Base-by-base conservation (phyloP, 2,329 filamentous ascomycete genomes). In the Ophiostoma sp. region DNA sequence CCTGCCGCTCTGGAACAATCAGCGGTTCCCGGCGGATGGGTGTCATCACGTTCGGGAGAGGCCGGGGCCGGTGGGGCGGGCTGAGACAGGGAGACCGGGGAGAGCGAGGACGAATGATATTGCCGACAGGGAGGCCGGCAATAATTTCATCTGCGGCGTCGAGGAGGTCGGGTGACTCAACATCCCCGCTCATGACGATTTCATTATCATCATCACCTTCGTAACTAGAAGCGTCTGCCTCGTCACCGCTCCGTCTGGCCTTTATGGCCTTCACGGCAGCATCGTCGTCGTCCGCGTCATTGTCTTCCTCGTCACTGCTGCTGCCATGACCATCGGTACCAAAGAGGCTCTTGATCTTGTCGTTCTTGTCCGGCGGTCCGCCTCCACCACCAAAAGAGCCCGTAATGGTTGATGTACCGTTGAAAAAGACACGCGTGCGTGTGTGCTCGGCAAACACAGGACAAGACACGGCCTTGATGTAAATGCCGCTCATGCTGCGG, bases 391-490 rank as follows among this genome's bases (percentile, higher is more conserved):
- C 55, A 61, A 71, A 39, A 2, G 42, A 15, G 12, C 57, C 52
- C 1, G 63, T 22, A 7, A 36, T 22, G 1, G 17, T 61, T 15
- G 6, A 2, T 3, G 17, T 12, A 9, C 59, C 52, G 31, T 25
- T 19, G 31, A 50, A 73, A 7, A 74, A 76, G 0, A 25, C 57
- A 1, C 55, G 9, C 0, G 33, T 31, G 3, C 71, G 68, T 9
- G 12, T 31, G 11, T 74, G 72, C 8, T 71, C 69, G 3, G 12
- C 31, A 6, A 73, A 73, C 0, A 76, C 71, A 1, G 50, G 36
- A 28, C 69, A 73, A 0, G 71, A 31, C 31, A 57, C 15, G 0
- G 69, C 66, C 1, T 28, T 57, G 11, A 76, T n/a, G 7, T 42
- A 22, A 7, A 76, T 69, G 1, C 75, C 74, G 0, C 72, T 73